A percentile compares a stretch with the other conserved stretches of the same genome.
These are phyloP conservation scores for Aspergillus pseudoglaucus DNA, from an alignment of 2,329 filamentous ascomycete species.

Conservation along the genomic window DNA sequence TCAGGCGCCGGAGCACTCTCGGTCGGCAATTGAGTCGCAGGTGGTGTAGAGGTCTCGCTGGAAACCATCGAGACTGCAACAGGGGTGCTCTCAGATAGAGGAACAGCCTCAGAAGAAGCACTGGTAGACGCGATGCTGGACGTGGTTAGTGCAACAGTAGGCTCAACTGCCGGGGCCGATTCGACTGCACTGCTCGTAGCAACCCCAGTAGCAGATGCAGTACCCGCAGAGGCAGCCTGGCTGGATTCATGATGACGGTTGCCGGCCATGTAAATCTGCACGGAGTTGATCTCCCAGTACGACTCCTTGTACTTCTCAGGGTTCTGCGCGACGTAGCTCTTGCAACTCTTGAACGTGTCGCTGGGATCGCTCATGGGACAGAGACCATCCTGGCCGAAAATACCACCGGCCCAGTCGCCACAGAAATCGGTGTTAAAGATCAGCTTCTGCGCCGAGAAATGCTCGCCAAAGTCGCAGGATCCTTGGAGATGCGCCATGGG, in stretches of 20 bases:
- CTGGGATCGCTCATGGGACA: conserved; percentile 55
- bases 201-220: background rate
- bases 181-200: background rate
- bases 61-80: background rate
- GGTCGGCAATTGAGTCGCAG: background rate
- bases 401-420: conserved; percentile 49
- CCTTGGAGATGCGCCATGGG: conserved; percentile 41
- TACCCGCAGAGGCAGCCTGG: background rate
- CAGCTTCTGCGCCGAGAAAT: conserved; percentile 37
- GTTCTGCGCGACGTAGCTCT: conserved; percentile 65
- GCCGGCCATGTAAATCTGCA: conserved; percentile 54
- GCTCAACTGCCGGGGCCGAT: background rate
- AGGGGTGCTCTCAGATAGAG: background rate
- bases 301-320: conserved; percentile 63
- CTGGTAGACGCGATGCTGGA: background rate
- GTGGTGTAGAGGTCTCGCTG: background rate
- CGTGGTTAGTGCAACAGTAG: background rate
- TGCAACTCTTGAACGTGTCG: conserved; percentile 58
- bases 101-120: background rate
- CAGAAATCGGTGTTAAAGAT: conserved; percentile 51
- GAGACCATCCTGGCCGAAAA: conserved; percentile 39
- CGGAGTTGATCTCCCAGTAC: conserved; percentile 70
- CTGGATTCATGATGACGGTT: background rate
- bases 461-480: conserved; percentile 34
- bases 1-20: background rate